Percentiles rank a stretch among this genome's conserved stretches.
Evolutionary conservation across 495 filamentous ascomycete genomes (phyloP).

Genomic region (Aspergillus biplanus): DNA sequence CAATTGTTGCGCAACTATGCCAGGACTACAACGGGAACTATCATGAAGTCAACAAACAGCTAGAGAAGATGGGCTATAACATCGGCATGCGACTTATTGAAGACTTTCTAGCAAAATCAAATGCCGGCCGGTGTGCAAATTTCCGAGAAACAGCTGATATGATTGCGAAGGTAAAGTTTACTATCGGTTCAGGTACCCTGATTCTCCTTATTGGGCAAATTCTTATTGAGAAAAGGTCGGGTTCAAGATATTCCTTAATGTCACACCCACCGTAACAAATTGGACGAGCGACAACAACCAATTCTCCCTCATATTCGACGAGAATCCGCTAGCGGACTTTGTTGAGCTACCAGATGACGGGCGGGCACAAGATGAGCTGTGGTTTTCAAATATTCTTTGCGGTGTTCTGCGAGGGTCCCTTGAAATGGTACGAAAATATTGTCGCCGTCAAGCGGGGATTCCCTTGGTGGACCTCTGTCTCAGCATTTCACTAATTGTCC

Average conservation of each 20-base stretch:
- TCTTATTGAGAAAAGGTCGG: slow-evolving; percentile 65
- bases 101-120: slow-evolving; percentile 95
- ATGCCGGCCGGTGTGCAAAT: slow-evolving; percentile 84
- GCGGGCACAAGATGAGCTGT: slow-evolving; percentile 91
- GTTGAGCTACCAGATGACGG: slow-evolving; percentile 97
- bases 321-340: slow-evolving; percentile 96
- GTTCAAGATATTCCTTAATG: slow-evolving; percentile 98
- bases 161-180: slow-evolving; percentile 76
- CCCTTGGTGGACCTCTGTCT: not conserved
- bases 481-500: not conserved
- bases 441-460: too few relatives aligned
- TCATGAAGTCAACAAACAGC: slow-evolving; percentile 88
- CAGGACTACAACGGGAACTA: slow-evolving; percentile 95
- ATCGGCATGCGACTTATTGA: slow-evolving; percentile 96
- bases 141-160: slow-evolving; percentile 96
- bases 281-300: slow-evolving; percentile 96
- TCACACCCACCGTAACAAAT: slow-evolving; percentile 92
- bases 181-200: not conserved
- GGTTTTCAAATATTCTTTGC: slow-evolving; percentile 97
- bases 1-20: slow-evolving; percentile 94
- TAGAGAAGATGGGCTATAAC: slow-evolving; percentile 99
- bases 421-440: slow-evolving; percentile 78
- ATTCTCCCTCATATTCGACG: slow-evolving; percentile 94
- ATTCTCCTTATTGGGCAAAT: not conserved
- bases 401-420: slow-evolving; percentile 87